These are phyloP conservation scores for Paecilomyces niveus DNA, from an alignment of 2,329 filamentous ascomycete genomes.

Conservation along the genomic window DNA sequence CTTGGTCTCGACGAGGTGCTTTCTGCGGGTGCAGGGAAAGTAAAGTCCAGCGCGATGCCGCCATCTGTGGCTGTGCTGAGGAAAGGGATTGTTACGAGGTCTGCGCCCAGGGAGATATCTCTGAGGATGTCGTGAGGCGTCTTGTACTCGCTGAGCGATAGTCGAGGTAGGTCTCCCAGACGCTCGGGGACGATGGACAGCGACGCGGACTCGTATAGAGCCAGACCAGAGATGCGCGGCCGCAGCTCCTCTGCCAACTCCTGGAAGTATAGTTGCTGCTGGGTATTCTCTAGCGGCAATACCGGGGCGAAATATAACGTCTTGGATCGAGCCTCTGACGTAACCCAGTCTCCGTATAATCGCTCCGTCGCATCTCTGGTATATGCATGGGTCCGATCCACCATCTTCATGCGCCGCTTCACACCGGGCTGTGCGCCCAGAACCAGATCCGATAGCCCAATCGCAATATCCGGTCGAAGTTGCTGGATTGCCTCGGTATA, in stretches of 20 bases:
- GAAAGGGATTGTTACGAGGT: conserved; percentile 73
- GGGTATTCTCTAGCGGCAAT: conserved; percentile 64
- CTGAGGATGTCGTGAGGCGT: conserved; percentile 72
- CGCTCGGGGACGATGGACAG: conserved; percentile 58
- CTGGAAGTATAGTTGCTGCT: conserved; percentile 74
- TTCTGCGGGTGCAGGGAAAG: conserved; percentile 51
- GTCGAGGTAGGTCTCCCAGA: conserved; percentile 59
- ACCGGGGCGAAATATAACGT: conserved; percentile 59
- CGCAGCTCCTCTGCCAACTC: conserved; percentile 60
- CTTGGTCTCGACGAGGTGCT: conserved; percentile 12
- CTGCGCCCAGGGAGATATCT: conserved; percentile 69
- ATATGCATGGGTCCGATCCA: conserved; percentile 79
- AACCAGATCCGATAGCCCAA: conserved; percentile 70
- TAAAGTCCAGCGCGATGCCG: conserved; percentile 75
- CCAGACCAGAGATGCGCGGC: conserved; percentile 58
- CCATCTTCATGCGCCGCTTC: conserved; percentile 77
- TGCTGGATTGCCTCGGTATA: conserved; percentile 59
- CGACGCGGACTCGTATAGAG: conserved; percentile 68
- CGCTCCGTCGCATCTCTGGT: conserved; percentile 58
- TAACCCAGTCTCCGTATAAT: conserved; percentile 28
- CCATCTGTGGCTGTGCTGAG: conserved; percentile 68
- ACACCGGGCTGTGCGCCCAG: conserved; percentile 52
- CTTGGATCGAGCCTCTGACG: conserved; percentile 16
- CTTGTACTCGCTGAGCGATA: conserved; percentile 63
- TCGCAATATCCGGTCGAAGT: conserved; percentile 72